These are phyloP conservation scores for Trametes elegans DNA, from an alignment of 768 basidiomycete species.

Conservation along the genomic window DNA sequence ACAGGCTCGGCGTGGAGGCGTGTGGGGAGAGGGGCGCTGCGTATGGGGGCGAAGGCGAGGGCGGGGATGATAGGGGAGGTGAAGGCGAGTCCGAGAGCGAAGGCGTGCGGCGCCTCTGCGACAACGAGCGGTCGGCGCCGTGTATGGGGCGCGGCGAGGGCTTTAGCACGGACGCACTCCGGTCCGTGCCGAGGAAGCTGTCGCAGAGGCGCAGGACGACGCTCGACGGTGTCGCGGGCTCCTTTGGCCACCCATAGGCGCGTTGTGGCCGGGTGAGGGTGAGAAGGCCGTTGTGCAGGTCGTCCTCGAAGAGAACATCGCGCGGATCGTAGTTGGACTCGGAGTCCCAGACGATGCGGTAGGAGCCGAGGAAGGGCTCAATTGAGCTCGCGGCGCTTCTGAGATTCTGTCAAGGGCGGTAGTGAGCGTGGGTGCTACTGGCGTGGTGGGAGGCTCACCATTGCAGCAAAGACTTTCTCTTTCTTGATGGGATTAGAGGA, in stretches of 20 bases:
- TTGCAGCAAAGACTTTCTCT: neutral
- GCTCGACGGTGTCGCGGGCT: neutral
- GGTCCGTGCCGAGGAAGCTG: constrained; percentile 12
- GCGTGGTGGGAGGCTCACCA: neutral
- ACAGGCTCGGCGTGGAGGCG: too few relatives aligned
- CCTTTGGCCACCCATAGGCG: constrained; percentile 13
- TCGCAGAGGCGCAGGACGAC: constrained; percentile 13
- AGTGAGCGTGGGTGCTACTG: neutral
- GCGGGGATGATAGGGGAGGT: neutral
- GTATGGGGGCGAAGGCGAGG: neutral
- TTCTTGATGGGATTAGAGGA: neutral
- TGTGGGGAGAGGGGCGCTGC: too few relatives aligned
- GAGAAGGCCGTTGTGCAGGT: constrained; percentile 11
- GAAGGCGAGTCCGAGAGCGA: neutral
- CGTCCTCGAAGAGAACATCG: constrained; percentile 3
- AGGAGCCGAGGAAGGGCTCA: constrained; percentile 19
- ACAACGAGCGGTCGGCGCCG: neutral
- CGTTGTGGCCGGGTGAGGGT: constrained; percentile 7
- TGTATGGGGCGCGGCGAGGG: constrained; percentile 2
- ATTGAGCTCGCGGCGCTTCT: neutral
- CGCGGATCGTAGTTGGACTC: constrained; percentile 14
- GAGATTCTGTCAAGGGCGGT: neutral
- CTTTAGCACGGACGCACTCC: constrained; percentile 10
- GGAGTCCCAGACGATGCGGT: constrained; percentile 21
- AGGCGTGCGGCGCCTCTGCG: neutral